Conservation (phyloP, 2,329 filamentous ascomycete genomes). For the Fusarium zealandicum region DNA sequence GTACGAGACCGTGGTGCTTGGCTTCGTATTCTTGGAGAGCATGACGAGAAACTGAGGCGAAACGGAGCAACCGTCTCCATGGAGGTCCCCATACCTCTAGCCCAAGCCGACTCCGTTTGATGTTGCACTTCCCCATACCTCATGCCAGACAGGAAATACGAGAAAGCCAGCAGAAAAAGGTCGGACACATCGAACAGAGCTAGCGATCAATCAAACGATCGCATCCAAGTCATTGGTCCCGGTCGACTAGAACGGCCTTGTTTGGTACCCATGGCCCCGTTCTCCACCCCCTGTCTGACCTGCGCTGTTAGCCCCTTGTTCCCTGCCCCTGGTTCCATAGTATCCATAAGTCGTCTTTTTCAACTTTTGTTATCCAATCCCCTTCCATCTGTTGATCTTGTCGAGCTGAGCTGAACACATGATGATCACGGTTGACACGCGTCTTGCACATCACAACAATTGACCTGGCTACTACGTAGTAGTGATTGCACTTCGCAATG, state of each 20-base stretch:
- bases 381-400: slow-evolving; percentile 14
- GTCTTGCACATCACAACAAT: slow-evolving; percentile 3
- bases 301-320: slow-evolving; percentile 30
- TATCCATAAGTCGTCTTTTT: slow-evolving; percentile 2
- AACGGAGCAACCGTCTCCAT: slow-evolving; percentile 1
- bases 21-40: slow-evolving; percentile 30
- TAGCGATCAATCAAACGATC: slow-evolving; percentile 29
- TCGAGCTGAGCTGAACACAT: slow-evolving; percentile 4
- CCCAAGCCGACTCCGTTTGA: background rate
- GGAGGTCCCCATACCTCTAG: slow-evolving; percentile 1
- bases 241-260: slow-evolving; percentile 10
- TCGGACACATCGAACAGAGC: slow-evolving; percentile 15
- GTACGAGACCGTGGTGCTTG: slow-evolving; percentile 6
- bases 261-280: slow-evolving; percentile 20
- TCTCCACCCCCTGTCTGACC: slow-evolving; percentile 27
- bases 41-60: slow-evolving; percentile 3
- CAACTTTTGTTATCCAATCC: slow-evolving; percentile 27
- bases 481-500: background rate
- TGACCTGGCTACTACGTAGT: too few relatives aligned
- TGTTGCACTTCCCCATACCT: slow-evolving; percentile 7
- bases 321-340: slow-evolving; percentile 26
- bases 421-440: background rate
- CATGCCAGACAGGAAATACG: slow-evolving; percentile 30
- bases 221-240: slow-evolving; percentile 33
- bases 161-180: slow-evolving; percentile 34